Evolutionary conservation across 257 asterid species (phyloP), one percentile per base, ranked within the genome.

Genomic region (Paulownia fortunei): DNA sequence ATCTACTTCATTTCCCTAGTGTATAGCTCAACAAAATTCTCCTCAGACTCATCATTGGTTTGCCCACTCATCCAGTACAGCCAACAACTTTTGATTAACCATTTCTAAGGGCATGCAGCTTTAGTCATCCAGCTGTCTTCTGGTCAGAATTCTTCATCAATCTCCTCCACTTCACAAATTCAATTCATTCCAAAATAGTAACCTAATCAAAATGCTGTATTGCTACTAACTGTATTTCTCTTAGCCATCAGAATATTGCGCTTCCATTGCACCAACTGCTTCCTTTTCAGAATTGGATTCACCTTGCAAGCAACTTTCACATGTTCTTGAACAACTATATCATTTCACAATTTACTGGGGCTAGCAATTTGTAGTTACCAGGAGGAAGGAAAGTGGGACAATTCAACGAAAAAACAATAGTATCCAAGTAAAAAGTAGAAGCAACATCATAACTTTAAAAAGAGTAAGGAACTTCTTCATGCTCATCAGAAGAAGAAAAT

Each of bases 11-110:
- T 1, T 32, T 8, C 18, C 44, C 16, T 18, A 19, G 37, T 54
- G 64, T 49, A 64, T 18, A 54, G 37, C 67, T 56, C 70, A 74
- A 74, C 12, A 41, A 47, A 42, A 26, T 61, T 74, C 79, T 49
- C 69, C 66, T 63, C 66, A 37, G 42, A 10, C 55, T 47, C 54
- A 49, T 27, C 24, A 39, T 55, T 56, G 68, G 15, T 8, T 0
- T 69, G 59, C 24, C 24, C 21, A 4, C 58, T 51, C 58, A 51
- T 16, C 61, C 9, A n/a, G 46, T 12, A 19, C 0, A 26, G 46
- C 26, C 61, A 47, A 69, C 23, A 69, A 19, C 32, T 30, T 0
- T 11, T 47, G 2, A 2, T 16, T 4, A 73, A 56, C 66, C 58
- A 56, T 73, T 73, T 56, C 39, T 56, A 23, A 15, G 7, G 30